A percentile compares a stretch with the other conserved stretches of the same genome.
Evolutionary conservation across 2,329 filamentous ascomycete species (phyloP).

Genomic region (Dothideomycetidae sp.): DNA sequence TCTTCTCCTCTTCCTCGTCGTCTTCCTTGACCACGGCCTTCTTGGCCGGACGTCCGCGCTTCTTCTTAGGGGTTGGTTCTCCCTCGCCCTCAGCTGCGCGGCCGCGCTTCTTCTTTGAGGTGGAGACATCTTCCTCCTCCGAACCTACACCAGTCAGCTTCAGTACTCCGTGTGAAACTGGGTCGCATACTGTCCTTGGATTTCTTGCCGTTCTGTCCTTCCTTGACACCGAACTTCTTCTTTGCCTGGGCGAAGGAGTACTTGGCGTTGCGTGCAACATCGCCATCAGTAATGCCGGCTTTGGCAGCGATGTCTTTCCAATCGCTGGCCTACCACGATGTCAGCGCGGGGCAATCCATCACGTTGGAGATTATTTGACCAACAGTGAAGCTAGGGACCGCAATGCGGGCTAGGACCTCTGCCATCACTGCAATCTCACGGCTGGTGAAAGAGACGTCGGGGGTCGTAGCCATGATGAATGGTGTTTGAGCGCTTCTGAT

Average conservation of each 20-base stretch:
- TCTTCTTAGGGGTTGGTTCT: too few species aligned
- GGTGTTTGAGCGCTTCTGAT: too few species aligned
- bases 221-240: conserved; percentile 7
- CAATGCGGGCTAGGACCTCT: not conserved
- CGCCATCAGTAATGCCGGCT: conserved; percentile 3
- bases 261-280: conserved; percentile 5
- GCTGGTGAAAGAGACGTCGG: not conserved
- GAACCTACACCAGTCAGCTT: too few species aligned
- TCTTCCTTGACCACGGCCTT: too few species aligned
- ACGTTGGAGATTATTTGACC: not conserved
- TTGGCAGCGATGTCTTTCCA: conserved; percentile 3
- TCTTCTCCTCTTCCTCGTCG: too few species aligned
- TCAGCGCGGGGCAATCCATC: not conserved
- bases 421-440: conserved; percentile 5
- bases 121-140: too few species aligned
- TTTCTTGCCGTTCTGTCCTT: not conserved
- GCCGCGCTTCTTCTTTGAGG: too few species aligned
- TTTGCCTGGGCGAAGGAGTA: not conserved
- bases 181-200: not conserved
- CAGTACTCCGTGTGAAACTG: too few species aligned
- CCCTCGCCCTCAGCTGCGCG: too few species aligned
- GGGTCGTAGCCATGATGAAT: too few species aligned
- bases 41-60: too few species aligned
- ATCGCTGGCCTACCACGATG: not conserved
- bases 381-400: not conserved